phyloP scores from a whole-genome alignment of 116 monocot genomes.

The Iris pallida region DNA sequence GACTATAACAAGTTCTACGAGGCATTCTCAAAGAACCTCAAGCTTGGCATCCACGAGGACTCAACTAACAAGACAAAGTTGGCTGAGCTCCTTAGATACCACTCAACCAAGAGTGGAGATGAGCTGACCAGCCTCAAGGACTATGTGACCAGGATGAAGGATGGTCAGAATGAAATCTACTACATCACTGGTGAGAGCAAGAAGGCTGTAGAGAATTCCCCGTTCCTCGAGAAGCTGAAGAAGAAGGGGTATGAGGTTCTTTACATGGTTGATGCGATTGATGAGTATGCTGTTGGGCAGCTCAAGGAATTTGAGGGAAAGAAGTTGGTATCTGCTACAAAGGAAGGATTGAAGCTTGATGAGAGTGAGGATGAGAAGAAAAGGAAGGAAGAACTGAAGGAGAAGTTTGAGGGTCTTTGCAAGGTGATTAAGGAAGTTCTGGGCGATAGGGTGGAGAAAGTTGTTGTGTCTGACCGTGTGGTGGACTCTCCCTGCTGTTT shows the following conservation, averaged over 20 bases:
- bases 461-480: conserved; percentile 48
- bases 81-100: conserved; percentile 47
- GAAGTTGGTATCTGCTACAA: conserved; percentile 51
- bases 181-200: conserved; percentile 55
- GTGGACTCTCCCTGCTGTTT: conserved; percentile 53
- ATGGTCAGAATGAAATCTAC: conserved; percentile 42
- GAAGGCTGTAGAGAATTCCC: conserved; percentile 51
- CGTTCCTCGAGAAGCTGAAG: conserved; percentile 44
- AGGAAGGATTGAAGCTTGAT: conserved; percentile 50
- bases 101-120: conserved; percentile 38
- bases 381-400: conserved; percentile 34
- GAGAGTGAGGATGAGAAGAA: conserved; percentile 56
- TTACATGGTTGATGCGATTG: conserved; percentile 48
- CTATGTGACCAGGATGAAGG: conserved; percentile 54
- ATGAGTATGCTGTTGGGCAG: conserved; percentile 49
- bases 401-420: conserved; percentile 56
- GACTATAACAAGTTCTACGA: conserved; percentile 57
- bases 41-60: conserved; percentile 54
- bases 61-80: conserved; percentile 37
- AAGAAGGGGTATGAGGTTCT: conserved; percentile 53
- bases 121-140: conserved; percentile 51
- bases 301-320: conserved; percentile 57
- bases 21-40: conserved; percentile 59
- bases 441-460: conserved; percentile 55
- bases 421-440: conserved; percentile 54